Evolutionary conservation across 331 rosid genomes (phyloP), one percentile per base, ranked within the genome.

Genomic region (Spiraea crenata): DNA sequence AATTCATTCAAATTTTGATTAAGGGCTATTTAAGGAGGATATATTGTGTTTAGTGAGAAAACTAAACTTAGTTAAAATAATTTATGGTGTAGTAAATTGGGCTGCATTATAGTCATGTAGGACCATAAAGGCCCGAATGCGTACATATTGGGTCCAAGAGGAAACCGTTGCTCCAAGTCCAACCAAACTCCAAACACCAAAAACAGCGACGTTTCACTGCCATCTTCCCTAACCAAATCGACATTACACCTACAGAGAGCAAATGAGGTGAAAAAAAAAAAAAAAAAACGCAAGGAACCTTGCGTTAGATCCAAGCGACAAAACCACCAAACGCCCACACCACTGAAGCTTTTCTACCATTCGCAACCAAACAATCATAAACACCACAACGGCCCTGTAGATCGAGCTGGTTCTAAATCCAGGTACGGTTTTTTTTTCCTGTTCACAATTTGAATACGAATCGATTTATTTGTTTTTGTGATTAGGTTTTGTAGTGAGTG

Each of bases 281-380:
- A 15, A 47, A 11, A 5, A 57, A 64, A 6, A 59, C 19, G 70
- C 62, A 79, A 76, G 52, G 31, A 25, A 25, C 31, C 31, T 76
- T 72, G 84, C 84, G 76, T 85, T 75, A 76, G 82, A 84, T 84
- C 86, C 66, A 81, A 62, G 75, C 65, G 58, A 35, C 20, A 37
- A 35, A 15, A 64, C 38, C 9, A 47, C 31, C 31, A 25, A 25
- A 25, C 31, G 31, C 31, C 31, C 31, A 25, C 31, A 25, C 48
- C 57, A 50, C 44, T 69, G 82, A 58, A 49, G 45, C 66, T 72
- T 76, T 45, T n/a, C 3, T 68, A 16, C 70, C 65, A 35, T 55
- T 54, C 31, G 52, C 44, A 44, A 42, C 52, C 15, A 65, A 40
- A 6, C 64, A 17, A 61, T n/a, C 50, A 5, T 7, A 45, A 45